Conservation (phyloP, 2,329 filamentous ascomycete genomes). For the Phialemoniopsis sp. region DNA sequence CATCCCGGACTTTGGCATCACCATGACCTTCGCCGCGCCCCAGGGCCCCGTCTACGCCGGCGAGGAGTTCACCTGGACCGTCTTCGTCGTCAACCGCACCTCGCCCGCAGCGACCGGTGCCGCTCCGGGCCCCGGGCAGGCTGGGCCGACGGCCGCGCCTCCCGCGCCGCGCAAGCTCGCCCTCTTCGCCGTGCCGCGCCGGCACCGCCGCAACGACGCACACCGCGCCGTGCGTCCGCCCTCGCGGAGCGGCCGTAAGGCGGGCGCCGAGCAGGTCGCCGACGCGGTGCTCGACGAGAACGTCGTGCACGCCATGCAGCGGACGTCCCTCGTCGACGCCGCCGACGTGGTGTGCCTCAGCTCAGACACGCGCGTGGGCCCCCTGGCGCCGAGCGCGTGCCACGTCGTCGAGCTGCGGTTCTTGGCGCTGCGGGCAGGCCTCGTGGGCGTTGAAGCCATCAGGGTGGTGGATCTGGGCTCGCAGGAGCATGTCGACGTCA, state of each 20-base stretch:
- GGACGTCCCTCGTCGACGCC: conserved; percentile 56
- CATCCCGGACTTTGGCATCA: conserved; percentile 63
- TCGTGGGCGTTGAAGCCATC: conserved; percentile 68
- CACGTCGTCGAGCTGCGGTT: conserved; percentile 72
- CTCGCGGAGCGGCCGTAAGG: conserved; percentile 42
- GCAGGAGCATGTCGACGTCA: conserved; percentile 74
- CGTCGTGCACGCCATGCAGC: conserved; percentile 67
- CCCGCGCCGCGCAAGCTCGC: conserved; percentile 61
- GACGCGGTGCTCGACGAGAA: conserved; percentile 70
- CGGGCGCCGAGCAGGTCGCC: conserved; percentile 36
- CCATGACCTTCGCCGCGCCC: conserved; percentile 69
- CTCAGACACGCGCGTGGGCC: conserved; percentile 69
- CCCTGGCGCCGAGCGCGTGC: conserved; percentile 67
- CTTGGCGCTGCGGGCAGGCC: conserved; percentile 61
- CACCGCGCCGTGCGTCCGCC: conserved; percentile 45
- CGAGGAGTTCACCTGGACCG: conserved; percentile 65
- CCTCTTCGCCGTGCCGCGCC: conserved; percentile 62
- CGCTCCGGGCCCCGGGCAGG: conserved; percentile 8
- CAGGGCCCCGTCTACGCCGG: conserved; percentile 52
- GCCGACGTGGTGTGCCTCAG: conserved; percentile 72
- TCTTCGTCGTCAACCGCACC: conserved; percentile 73
- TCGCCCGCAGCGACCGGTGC: conserved; percentile 27
- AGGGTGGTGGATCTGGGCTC: conserved; percentile 69
- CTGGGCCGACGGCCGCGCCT: conserved; percentile 2
- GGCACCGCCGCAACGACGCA: conserved; percentile 50